Evolutionary conservation across 352 stramenopile species (phyloP).

Genomic region (Pilasporangium apinafurcum): DNA sequence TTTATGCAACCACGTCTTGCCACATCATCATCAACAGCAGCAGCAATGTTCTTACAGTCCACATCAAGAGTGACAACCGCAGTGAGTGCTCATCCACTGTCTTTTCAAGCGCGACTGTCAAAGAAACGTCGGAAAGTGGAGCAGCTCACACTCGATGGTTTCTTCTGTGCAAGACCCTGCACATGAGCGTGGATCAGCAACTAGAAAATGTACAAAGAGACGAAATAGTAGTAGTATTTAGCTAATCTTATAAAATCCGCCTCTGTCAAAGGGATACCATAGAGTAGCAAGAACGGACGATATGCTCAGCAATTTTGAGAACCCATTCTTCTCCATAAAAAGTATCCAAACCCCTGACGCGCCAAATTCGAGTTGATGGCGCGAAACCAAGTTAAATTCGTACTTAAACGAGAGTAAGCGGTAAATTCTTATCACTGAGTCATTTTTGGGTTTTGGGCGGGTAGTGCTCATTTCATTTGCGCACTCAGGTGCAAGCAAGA

Average conservation of each 20-base stretch:
- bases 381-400: constrained; percentile 1
- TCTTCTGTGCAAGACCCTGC: constrained; percentile 6
- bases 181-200: constrained; percentile 1
- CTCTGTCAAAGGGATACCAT: no score
- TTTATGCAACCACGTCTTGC: not conserved
- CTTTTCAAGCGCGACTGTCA: constrained; percentile 7
- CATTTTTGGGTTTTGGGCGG: not conserved
- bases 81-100: no score
- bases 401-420: not conserved
- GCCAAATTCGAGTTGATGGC: not conserved
- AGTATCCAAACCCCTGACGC: no score
- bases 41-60: not conserved
- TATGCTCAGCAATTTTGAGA: no score
- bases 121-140: constrained; percentile 11
- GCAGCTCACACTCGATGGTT: constrained; percentile 3
- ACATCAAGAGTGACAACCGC: not conserved
- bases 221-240: no score
- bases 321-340: no score
- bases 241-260: not conserved
- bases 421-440: constrained; percentile 1
- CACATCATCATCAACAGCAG: not conserved
- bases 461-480: not conserved
- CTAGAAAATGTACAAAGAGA: no score
- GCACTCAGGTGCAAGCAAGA: not conserved
- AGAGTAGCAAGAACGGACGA: no score